A percentile compares a stretch with the other conserved stretches of the same genome.
phyloP scores from a whole-genome alignment of 176 grass and related monocot genomes.

The Musa acuminata region DNA sequence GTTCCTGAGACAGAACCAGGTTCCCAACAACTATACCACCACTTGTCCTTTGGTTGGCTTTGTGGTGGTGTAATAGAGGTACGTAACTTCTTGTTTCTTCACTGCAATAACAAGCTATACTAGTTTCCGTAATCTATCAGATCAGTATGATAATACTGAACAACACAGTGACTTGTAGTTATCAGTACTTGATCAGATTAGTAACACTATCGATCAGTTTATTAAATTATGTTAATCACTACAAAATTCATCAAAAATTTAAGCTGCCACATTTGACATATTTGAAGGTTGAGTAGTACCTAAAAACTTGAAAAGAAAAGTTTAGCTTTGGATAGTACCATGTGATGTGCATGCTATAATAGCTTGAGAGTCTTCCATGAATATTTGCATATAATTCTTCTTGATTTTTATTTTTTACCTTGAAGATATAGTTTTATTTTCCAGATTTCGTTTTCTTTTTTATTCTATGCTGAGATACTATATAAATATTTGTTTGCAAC shows the following conservation, averaged over 20 bases:
- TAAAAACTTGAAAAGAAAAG: too few relatives aligned
- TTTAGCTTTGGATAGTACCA: not conserved
- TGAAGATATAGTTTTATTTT: not conserved
- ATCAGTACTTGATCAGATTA: too few relatives aligned
- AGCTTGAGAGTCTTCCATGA: not conserved
- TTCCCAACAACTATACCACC: constrained; percentile 77
- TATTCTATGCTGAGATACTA: not conserved
- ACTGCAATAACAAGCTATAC: not conserved
- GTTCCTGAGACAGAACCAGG: constrained; percentile 72
- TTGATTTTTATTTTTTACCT: too few relatives aligned
- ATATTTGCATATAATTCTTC: not conserved
- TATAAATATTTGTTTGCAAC: constrained; percentile 20
- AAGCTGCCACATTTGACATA: not conserved
- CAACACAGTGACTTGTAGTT: too few relatives aligned
- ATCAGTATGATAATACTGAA: too few relatives aligned
- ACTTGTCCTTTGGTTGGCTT: constrained; percentile 94
- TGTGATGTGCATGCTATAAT: not conserved
- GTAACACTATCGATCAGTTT: too few relatives aligned
- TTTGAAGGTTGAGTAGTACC: not conserved
- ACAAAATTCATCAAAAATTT: not conserved
- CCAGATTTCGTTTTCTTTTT: not conserved
- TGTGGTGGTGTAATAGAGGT: constrained; percentile 97
- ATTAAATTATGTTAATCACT: not conserved
- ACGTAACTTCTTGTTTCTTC: constrained; percentile 7
- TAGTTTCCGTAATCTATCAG: not conserved